Evolutionary conservation across 495 filamentous ascomycete genomes (phyloP), one percentile per base, ranked within the genome.

Genomic region (Aspergillus ostianus): DNA sequence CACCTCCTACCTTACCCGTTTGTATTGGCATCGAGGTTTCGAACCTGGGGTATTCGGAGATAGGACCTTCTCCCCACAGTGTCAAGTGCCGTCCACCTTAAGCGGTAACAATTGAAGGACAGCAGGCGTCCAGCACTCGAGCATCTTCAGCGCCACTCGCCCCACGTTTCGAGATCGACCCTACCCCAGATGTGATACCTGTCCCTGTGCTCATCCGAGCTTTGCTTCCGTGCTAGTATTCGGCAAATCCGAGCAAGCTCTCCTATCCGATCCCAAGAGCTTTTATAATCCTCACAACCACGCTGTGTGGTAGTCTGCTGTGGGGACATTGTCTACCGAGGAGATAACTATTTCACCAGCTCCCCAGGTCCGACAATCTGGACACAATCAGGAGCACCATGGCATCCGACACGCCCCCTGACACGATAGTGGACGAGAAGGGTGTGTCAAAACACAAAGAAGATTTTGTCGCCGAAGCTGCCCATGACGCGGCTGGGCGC

Each of bases 401-500:
- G 58, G 7, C 46, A 19, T 57, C 54, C 41, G 32, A 49, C 18
- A 53, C 20, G 18, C 53, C 41, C 6, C 54, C 55, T 12, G 41
- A 29, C 17, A 32, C 20, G 6, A 20, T 65, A 23, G 58, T 47
- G 4, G 71, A 72, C 10, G 68, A 70, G 21, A 69, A 71, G 55
- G 65, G n/a, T 30, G 30, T 62, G 18, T 44, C 65, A 0, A 41
- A 69, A 0, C 64, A 67, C 19, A 67, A 72, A 18, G 61, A 68
- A 18, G 18, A 36, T 13, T 56, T 65, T 53, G 68, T 63, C 69
- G 60, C 19, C 1, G 65, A 65, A 6, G 41, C 59, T 32, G 68
- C 74, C 23, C 78, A 80, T 60, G 71, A 75, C 55, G 79, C 75
- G 20, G 85, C 84, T n/a, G 85, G 82, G 63, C 72, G 77, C 18